A percentile compares a stretch with the other conserved stretches of the same genome.
phyloP scores from a whole-genome alignment of 371 early-diverging fungal genomes.

The Choanephora cucurbitarum region DNA sequence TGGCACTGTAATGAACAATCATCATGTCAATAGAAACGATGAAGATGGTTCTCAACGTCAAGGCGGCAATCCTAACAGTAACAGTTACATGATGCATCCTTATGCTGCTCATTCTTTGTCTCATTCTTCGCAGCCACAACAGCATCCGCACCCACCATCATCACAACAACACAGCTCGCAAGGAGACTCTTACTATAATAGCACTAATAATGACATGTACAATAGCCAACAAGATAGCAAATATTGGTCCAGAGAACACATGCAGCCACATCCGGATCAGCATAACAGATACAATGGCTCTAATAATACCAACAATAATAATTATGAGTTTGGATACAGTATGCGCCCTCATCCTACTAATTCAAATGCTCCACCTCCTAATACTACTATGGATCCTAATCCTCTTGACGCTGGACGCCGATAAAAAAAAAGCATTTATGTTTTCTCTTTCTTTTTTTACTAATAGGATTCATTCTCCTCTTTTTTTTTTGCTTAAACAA shows the following conservation, averaged over 20 bases:
- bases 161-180: background rate
- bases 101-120: conserved; percentile 13
- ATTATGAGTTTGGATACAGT: conserved; percentile 21
- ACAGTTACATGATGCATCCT: conserved; percentile 20
- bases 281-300: conserved; percentile 4
- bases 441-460: background rate
- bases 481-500: too few species aligned
- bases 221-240: background rate
- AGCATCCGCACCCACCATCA: background rate
- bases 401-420: conserved; percentile 32
- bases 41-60: conserved; percentile 13
- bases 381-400: conserved; percentile 14
- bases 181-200: background rate
- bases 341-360: conserved; percentile 10
- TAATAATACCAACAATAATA: conserved; percentile 5
- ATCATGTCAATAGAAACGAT: conserved; percentile 12
- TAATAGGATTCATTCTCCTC: background rate
- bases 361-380: background rate
- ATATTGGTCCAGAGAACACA: background rate
- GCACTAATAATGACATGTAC: background rate
- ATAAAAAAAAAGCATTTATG: conserved; percentile 10
- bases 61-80: background rate
- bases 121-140: conserved; percentile 1
- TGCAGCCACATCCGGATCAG: background rate
- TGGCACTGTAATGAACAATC: conserved; percentile 9